Evolutionary conservation across 1,284 basidiomycete species (phyloP).

Genomic region (Cystobasidium pallidum): DNA sequence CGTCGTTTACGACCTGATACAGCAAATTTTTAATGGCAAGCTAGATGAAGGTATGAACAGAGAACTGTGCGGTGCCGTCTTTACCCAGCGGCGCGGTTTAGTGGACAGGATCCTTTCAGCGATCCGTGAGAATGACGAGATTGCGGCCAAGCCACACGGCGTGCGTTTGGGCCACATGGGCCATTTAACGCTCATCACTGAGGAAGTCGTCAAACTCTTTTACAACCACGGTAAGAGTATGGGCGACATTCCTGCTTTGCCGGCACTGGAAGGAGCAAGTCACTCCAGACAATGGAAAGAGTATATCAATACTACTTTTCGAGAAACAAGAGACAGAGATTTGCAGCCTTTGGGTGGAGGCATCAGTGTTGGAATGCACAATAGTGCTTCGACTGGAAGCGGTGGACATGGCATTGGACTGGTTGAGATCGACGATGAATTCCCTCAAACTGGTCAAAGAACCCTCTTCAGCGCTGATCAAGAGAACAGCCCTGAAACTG

Average conservation of each 20-base stretch:
- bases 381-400: slow-evolving; percentile 60
- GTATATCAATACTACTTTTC: slow-evolving; percentile 78
- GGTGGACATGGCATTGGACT: slow-evolving; percentile 49
- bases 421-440: slow-evolving; percentile 54
- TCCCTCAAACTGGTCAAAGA: slow-evolving; percentile 45
- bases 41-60: slow-evolving; percentile 76
- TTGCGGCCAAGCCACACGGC: slow-evolving; percentile 66
- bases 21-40: slow-evolving; percentile 89
- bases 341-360: slow-evolving; percentile 76
- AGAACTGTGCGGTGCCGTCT: slow-evolving; percentile 76
- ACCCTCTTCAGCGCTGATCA: slow-evolving; percentile 10
- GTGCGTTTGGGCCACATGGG: slow-evolving; percentile 94
- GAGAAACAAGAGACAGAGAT: slow-evolving; percentile 82
- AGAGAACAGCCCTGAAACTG: slow-evolving; percentile 18
- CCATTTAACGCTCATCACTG: slow-evolving; percentile 88
- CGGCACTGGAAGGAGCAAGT: slow-evolving; percentile 63
- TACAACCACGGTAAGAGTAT: slow-evolving; percentile 83
- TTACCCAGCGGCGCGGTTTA: slow-evolving; percentile 69
- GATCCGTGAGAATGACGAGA: slow-evolving; percentile 70
- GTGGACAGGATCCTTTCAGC: slow-evolving; percentile 83
- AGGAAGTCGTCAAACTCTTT: slow-evolving; percentile 81
- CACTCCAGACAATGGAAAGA: slow-evolving; percentile 82
- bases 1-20: slow-evolving; percentile 93
- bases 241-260: slow-evolving; percentile 57
- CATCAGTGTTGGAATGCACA: slow-evolving; percentile 55